Evolutionary conservation across 441 rosid genomes (phyloP).

Genomic region (Jatropha podagrica): DNA sequence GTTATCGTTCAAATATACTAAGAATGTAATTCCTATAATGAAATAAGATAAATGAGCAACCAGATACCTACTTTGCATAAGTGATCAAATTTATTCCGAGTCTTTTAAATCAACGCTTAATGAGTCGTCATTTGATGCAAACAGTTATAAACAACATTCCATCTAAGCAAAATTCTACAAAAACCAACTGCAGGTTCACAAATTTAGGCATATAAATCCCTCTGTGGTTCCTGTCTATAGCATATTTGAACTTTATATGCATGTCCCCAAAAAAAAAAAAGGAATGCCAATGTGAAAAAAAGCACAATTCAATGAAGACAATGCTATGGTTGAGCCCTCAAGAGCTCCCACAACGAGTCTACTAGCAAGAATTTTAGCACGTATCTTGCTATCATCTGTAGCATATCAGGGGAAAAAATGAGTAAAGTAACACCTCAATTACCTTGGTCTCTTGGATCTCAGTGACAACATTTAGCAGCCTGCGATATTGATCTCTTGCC

Average conservation of each 20-base stretch:
- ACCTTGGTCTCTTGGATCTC: constrained; percentile 85
- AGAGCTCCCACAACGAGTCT: not conserved
- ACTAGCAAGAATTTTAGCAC: not conserved
- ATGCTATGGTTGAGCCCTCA: not conserved
- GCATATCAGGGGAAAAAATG: not conserved
- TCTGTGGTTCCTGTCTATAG: not conserved
- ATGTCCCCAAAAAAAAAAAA: not conserved
- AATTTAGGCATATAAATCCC: not conserved
- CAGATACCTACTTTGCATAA: not conserved
- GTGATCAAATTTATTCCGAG: not conserved
- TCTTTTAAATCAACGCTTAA: not conserved
- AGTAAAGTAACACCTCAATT: constrained; percentile 9
- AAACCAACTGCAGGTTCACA: not conserved
- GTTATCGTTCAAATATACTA: not conserved
- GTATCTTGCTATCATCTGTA: not conserved
- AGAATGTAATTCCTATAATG: not conserved
- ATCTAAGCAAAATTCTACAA: not conserved
- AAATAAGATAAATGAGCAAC: not conserved
- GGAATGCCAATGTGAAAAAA: not conserved
- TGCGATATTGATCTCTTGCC: constrained; percentile 82
- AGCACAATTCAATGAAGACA: not conserved
- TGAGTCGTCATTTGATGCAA: not conserved
- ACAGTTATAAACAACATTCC: not conserved
- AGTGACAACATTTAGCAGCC: constrained; percentile 69
- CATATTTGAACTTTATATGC: constrained; percentile 4